Evolutionary conservation across 192 early-diverging fungal species (phyloP).

Genomic region (Kappamyces sp.): DNA sequence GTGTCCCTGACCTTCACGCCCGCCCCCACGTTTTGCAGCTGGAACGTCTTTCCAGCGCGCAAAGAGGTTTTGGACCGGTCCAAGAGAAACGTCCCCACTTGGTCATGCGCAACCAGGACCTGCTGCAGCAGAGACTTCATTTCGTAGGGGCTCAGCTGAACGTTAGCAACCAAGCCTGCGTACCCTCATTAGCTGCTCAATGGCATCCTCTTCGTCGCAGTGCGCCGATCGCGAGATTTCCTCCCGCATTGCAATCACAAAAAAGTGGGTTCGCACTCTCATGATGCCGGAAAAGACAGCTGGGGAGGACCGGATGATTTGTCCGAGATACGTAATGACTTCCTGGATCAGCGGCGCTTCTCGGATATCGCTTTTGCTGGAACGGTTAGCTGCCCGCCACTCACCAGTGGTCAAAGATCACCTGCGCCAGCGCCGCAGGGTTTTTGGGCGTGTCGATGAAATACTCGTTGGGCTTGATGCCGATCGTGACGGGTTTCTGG

Average conservation of each 20-base stretch:
- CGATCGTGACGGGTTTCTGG: conserved; percentile 71
- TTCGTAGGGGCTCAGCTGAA: conserved; percentile 67
- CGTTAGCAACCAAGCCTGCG: conserved; percentile 8
- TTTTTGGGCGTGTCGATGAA: conserved; percentile 64
- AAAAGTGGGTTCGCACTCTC: conserved; percentile 71
- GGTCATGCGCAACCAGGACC: conserved; percentile 50
- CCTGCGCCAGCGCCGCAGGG: conserved; percentile 58
- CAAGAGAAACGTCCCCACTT: conserved; percentile 1
- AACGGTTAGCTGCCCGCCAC: conserved; percentile 10
- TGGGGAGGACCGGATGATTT: conserved; percentile 61
- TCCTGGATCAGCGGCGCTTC: conserved; percentile 81
- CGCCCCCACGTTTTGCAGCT: background rate
- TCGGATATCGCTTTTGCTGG: conserved; percentile 59
- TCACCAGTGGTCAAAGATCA: conserved; percentile 66
- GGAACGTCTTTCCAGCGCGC: background rate
- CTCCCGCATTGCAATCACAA: conserved; percentile 81
- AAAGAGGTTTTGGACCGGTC: background rate
- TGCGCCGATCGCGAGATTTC: conserved; percentile 70
- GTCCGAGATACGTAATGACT: conserved; percentile 72
- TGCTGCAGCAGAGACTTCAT: conserved; percentile 68
- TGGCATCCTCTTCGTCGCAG: conserved; percentile 71
- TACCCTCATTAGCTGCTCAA: conserved; percentile 72
- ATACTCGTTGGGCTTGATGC: conserved; percentile 60
- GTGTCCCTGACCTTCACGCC: conserved; percentile 14
- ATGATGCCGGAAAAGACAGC: conserved; percentile 77